Base-by-base conservation (phyloP, 225 moss, liverwort and hornwort genomes). In the Physcomitrellopsis africana region DNA sequence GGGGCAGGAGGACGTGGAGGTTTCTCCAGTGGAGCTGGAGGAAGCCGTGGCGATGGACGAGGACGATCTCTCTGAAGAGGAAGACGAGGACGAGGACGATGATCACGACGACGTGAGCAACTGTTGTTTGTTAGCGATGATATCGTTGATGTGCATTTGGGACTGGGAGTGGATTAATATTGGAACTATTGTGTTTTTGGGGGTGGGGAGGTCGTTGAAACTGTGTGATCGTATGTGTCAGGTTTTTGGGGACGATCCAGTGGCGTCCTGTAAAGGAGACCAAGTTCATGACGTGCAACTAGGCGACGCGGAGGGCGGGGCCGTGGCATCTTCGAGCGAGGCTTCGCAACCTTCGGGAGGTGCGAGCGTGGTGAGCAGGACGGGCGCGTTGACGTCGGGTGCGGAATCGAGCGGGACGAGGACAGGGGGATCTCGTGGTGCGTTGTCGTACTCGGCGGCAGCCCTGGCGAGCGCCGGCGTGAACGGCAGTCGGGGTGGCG, bases 201-300 rank as follows among this genome's bases (percentile, higher is more conserved):
- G 1, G 0, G 45, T 58, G 26, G 18, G 20, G 18, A 67, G 19
- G 10, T 75, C 81, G 68, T 37, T 37, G 32, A 37, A 78, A 11
- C 11, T 56, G n/a, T 60, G 58, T 78, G 63, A 16, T 16, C 73
- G 63, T 29, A 23, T 70, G 17, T 65, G 53, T 29, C 86, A 96
- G 99, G 95, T 93, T 11, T 99, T 95, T 52, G 92, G 99, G 26
- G 93, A 95, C 26, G 95, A 99, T 53, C 88, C 92, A 57, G 92
- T 90, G 52, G 89, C 93, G 51, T 77, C 90, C 1, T 99, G 95
- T 80, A 88, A 95, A 73, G 95, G 91, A 52, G 92, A 95, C 41
- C 89, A 92, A 68, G 95, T 99, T 27, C 95, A 99, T 75, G 93
- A 99, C 77, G 99, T 99, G 57, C 93, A 99, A 70, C 77, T 99